Base-by-base conservation (phyloP, 345 rosid species). In the Ceriops decandra region DNA sequence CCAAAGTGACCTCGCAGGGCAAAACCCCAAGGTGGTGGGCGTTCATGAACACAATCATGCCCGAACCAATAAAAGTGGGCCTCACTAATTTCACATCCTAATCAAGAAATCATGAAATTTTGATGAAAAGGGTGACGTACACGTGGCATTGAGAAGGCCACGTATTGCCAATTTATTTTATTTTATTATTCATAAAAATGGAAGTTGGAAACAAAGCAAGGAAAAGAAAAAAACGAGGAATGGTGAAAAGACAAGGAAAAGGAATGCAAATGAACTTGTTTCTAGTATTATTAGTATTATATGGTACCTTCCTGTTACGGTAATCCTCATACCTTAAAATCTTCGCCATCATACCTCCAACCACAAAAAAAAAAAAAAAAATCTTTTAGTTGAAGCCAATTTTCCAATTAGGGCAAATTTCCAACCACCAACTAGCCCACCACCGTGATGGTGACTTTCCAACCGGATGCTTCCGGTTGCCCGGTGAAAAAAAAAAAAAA, bases 271-370 rank as follows among this genome's bases (percentile, higher is more conserved):
- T 11, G 2, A 35, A 13, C 49, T 28, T 26, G 36, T 5, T 59
- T 58, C 46, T 32, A 17, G 4, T 7, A 24, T 3, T 7, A 42
- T 42, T 42, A 36, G 21, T 28, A 28, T 28, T 28, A 42, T 17
- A 53, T 30, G 70, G 64, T 68, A 69, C 72, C 73, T 78, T 73
- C 85, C 79, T 0, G 9, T 64, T 70, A 63, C 20, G 79, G 83
- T 22, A 74, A 79, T 53, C 67, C 52, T 69, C 49, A 30, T 46
- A 79, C 81, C 80, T 77, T 82, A 69, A 77, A 71, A 36, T 52
- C 57, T 67, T 69, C 36, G 0, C 36, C 9, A 33, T 7, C 36
- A 7, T 33, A 33, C 36, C 36, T 33, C 7, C 7, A 33, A 24
- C 26, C 1, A 24, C 1, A 24, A 24, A 24, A 24, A 24, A 24